Conservation (phyloP, 345 rosid species). For the Acer yangbiense region DNA sequence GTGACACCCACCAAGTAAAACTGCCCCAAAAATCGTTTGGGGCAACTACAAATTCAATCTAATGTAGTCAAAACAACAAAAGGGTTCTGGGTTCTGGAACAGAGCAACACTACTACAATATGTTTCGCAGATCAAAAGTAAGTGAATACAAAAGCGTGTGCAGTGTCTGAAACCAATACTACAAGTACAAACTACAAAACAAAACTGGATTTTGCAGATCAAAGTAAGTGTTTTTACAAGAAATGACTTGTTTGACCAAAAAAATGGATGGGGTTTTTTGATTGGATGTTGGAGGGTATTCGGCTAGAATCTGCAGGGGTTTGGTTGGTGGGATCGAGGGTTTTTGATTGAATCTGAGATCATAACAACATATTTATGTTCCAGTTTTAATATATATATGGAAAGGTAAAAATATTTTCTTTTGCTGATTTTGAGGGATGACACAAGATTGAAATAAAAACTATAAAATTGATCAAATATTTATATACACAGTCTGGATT, state of each 20-base stretch:
- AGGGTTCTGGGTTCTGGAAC: background rate
- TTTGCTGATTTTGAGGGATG: constrained; percentile 14
- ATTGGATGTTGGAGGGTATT: constrained; percentile 39
- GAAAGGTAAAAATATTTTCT: background rate
- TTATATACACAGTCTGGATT: background rate
- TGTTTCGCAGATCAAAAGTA: constrained; percentile 2
- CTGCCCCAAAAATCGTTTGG: constrained; percentile 20
- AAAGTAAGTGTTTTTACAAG: constrained; percentile 9
- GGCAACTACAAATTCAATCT: constrained; percentile 22
- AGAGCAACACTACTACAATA: background rate
- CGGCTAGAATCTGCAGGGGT: constrained; percentile 6
- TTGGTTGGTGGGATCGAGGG: constrained; percentile 23
- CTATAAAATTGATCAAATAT: background rate
- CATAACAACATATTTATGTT: background rate
- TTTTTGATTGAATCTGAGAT: constrained; percentile 25
- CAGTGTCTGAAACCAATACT: background rate
- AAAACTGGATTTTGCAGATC: constrained; percentile 20
- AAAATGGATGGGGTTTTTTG: constrained; percentile 26
- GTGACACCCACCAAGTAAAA: constrained; percentile 19
- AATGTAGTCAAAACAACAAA: background rate
- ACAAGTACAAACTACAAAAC: no score
- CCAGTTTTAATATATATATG: no score
- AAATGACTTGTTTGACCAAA: background rate
- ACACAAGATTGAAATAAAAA: constrained; percentile 3
- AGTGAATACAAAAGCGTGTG: background rate